These are phyloP conservation scores for Arthroderma uncinatum DNA, from an alignment of 2,329 filamentous ascomycete species.

Conservation along the genomic window DNA sequence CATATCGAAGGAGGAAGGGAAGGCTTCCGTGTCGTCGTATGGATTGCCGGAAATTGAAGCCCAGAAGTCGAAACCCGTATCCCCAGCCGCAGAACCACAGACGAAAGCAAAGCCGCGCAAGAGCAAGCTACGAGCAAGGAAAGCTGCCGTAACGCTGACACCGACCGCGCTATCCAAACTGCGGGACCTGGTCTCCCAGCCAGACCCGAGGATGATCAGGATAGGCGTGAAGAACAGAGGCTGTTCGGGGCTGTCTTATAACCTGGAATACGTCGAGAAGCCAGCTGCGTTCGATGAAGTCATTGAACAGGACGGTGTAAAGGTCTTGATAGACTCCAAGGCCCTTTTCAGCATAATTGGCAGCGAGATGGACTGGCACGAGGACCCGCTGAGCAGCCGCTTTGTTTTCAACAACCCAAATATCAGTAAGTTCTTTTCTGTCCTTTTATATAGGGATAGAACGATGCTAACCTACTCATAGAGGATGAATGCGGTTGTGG, in stretches of 20 bases:
- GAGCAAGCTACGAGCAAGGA: conserved; percentile 63
- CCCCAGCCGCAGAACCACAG: conserved; percentile 22
- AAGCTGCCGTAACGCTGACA: conserved; percentile 83
- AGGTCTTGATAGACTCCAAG: conserved; percentile 93
- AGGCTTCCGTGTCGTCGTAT: conserved; percentile 29
- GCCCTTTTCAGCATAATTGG: conserved; percentile 96
- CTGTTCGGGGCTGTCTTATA: conserved; percentile 85
- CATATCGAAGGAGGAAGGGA: conserved; percentile 4
- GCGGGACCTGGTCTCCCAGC: conserved; percentile 63
- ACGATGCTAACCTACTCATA: conserved; percentile 35
- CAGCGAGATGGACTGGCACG: conserved; percentile 97
- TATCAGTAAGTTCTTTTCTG: conserved; percentile 62
- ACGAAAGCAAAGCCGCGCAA: conserved; percentile 46
- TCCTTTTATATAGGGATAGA: background rate
- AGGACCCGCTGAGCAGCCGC: conserved; percentile 82
- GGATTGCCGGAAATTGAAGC: conserved; percentile 52
- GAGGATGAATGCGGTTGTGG: conserved; percentile 94
- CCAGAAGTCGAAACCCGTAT: conserved; percentile 50
- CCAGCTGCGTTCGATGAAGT: conserved; percentile 77
- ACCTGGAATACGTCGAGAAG: conserved; percentile 91
- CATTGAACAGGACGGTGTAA: conserved; percentile 91
- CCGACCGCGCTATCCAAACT: conserved; percentile 70
- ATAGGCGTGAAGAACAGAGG: conserved; percentile 90
- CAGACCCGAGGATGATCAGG: conserved; percentile 83
- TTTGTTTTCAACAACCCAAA: conserved; percentile 97